Base-by-base conservation (phyloP, 2,329 filamentous ascomycete genomes). In the Aschersonia sp. region DNA sequence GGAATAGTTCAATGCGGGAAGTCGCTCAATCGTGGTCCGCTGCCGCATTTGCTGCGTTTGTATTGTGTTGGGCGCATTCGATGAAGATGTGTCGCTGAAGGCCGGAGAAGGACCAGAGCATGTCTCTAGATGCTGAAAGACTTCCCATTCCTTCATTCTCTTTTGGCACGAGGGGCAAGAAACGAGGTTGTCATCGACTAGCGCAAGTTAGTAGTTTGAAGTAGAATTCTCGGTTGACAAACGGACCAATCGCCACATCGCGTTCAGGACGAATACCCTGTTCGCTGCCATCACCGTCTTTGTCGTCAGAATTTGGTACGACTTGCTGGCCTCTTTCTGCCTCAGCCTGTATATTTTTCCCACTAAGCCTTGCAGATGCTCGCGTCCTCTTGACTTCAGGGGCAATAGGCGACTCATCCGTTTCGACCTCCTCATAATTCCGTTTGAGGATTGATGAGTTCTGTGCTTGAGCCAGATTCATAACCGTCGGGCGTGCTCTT, bases 1-100 rank as follows among this genome's bases (percentile, higher is more conserved):
- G 29, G 82, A 84, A 63, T 96, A 97, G 58, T 87, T 92, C 20
- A 96, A 72, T 7, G 85, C 79, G 0, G 92, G 84, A 7, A 96
- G 69, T 35, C 84, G 77, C 45, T 88, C 80, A 29, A 54, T 70
- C 6, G 30, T 32, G 20, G 35, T 50, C 32, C 31, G 43, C 28
- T 44, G 42, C 30, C 40, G 47, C 32, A 65, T 56, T 50, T 70
- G 65, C 61, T 53, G 50, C 54, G 60, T 54, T 52, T 59, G 38
- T 50, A 58, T 38, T 53, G 59, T 31, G 51, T 50, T 49, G 56
- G 55, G 29, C 20, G 10, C 10, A 4, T 9, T 45, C 41, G 45
- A 9, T 43, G 12, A 32, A 29, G 12, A 12, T 31, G 44, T 44
- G 40, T 29, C 50, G 28, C n/a, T 31, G 28, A 3, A 29, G 7